These are phyloP conservation scores for Phytophthora lateralis DNA, from an alignment of 352 stramenopile genomes.

Conservation along the genomic window DNA sequence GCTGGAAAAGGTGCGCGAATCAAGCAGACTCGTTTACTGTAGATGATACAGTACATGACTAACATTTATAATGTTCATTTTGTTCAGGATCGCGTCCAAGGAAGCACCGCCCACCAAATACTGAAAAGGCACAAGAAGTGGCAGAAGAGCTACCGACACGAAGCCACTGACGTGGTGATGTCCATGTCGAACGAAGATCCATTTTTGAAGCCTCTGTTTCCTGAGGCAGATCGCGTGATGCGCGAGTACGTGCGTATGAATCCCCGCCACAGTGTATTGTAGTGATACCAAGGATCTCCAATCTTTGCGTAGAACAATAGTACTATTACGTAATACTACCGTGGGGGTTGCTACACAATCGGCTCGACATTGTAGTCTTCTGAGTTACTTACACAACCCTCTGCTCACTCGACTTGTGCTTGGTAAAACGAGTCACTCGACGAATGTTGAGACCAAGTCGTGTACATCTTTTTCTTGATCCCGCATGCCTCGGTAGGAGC, in stretches of 20 bases:
- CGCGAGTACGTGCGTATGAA: slow-evolving; percentile 52
- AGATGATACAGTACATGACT: too few relatives aligned
- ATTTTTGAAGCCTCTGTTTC: slow-evolving; percentile 67
- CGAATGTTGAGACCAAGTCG: too few relatives aligned
- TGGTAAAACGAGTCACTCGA: too few relatives aligned
- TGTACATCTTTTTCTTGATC: too few relatives aligned
- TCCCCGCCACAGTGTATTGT: slow-evolving; percentile 32
- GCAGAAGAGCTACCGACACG: slow-evolving; percentile 80
- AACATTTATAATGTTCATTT: not conserved
- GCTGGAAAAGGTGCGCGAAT: slow-evolving; percentile 67
- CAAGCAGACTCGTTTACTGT: not conserved
- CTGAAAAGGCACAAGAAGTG: slow-evolving; percentile 91
- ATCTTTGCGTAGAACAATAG: not conserved
- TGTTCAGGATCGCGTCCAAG: slow-evolving; percentile 65
- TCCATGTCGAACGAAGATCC: slow-evolving; percentile 65
- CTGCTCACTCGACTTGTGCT: too few relatives aligned
- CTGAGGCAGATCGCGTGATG: slow-evolving; percentile 61
- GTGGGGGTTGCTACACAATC: too few relatives aligned
- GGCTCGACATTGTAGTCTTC: too few relatives aligned
- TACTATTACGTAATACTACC: too few relatives aligned
- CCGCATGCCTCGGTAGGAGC: too few relatives aligned
- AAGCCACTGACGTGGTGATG: slow-evolving; percentile 51
- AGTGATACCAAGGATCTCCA: not conserved
- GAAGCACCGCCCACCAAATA: slow-evolving; percentile 72
- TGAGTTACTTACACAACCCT: too few relatives aligned